phyloP scores from a whole-genome alignment of 257 asterid species.

The Scutellaria barbata region DNA sequence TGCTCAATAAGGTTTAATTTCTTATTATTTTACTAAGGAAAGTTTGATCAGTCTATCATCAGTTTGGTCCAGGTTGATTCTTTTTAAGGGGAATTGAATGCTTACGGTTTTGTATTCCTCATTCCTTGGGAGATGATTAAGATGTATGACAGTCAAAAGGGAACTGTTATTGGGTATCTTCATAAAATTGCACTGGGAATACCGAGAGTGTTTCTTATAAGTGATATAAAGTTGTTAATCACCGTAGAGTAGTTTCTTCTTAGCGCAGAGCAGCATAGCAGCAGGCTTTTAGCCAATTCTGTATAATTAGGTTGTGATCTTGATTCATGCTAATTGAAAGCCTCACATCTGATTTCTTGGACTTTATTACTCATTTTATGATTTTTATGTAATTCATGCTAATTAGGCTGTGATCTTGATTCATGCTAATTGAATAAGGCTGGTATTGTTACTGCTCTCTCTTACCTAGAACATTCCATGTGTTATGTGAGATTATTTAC shows the following conservation, averaged over 20 bases:
- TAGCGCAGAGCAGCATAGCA: not conserved
- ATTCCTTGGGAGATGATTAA: not conserved
- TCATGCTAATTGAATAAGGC: not conserved
- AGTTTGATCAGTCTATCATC: not conserved
- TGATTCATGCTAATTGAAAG: not conserved
- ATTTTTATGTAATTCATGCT: too few relatives aligned
- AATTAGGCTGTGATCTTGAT: not conserved
- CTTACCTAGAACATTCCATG: constrained; percentile 7
- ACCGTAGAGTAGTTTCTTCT: not conserved
- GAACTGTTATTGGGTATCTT: not conserved
- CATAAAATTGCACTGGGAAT: not conserved
- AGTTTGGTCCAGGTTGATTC: not conserved
- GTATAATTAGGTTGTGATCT: not conserved
- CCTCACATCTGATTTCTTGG: not conserved
- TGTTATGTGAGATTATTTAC: constrained; percentile 3
- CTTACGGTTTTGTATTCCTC: not conserved
- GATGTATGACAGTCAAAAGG: not conserved
- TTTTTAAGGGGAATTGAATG: not conserved
- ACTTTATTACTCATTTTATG: too few relatives aligned
- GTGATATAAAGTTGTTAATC: not conserved
- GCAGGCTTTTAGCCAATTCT: not conserved
- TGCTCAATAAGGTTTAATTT: constrained; percentile 73
- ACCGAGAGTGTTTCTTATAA: not conserved
- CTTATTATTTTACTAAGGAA: not conserved
- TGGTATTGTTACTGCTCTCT: constrained; percentile 21